Conservation (phyloP, 225 moss, liverwort and hornwort species). For the Physcomitrellopsis africana region DNA sequence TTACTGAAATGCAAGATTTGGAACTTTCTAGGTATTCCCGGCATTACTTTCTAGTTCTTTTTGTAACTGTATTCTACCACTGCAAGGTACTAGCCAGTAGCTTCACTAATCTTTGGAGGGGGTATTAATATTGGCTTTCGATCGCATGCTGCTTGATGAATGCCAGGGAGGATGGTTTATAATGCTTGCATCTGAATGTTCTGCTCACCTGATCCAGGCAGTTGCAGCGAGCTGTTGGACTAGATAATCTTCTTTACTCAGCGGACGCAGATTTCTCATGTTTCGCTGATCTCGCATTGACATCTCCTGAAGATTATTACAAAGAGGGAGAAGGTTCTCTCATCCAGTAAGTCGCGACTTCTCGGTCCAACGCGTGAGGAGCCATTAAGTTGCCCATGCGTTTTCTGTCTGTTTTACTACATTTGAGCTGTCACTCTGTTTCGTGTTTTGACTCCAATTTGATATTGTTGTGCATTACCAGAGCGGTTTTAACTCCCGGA, state of each 20-base stretch:
- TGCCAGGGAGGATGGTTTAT: neutral
- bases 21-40: conserved; percentile 74
- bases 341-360: conserved; percentile 50
- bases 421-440: neutral
- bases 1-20: conserved; percentile 94
- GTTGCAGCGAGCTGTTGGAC: conserved; percentile 72
- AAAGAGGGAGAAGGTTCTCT: conserved; percentile 92
- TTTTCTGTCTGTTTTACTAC: neutral
- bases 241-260: conserved; percentile 90
- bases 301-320: conserved; percentile 92
- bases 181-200: neutral
- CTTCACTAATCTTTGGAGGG: neutral
- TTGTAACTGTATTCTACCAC: neutral
- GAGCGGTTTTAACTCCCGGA: conserved; percentile 93
- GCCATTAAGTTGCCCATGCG: too few relatives aligned
- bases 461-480: conserved; percentile 30
- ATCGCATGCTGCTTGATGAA: neutral
- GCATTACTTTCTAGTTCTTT: neutral
- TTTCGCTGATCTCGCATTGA: conserved; percentile 93
- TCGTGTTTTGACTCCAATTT: too few relatives aligned
- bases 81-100: neutral
- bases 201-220: conserved; percentile 57
- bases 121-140: neutral
- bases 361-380: neutral
- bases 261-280: conserved; percentile 97